A percentile compares a stretch with the other conserved stretches of the same genome.
phyloP scores from a whole-genome alignment of 768 basidiomycete genomes.

The Coprinellus aureogranulatus region DNA sequence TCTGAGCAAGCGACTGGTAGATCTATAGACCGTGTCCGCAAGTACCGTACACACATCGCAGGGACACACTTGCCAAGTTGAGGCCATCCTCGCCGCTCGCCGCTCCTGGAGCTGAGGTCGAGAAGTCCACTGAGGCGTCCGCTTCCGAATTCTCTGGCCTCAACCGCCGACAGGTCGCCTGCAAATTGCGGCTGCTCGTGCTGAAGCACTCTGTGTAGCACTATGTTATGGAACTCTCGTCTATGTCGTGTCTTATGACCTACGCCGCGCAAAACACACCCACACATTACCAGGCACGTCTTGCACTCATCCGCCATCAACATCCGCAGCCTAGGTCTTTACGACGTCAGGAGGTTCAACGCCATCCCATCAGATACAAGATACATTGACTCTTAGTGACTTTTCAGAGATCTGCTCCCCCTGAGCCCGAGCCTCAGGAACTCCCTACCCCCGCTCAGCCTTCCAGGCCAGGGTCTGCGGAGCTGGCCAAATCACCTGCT shows the following conservation, averaged over 20 bases:
- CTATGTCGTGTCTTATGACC: constrained; percentile 12
- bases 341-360: no score
- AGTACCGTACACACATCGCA: constrained; percentile 99
- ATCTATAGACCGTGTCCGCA: no score
- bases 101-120: constrained; percentile 77
- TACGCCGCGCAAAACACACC: constrained; percentile 10
- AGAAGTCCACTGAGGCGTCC: constrained; percentile 86
- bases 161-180: constrained; percentile 83
- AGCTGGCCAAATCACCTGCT: constrained; percentile 31
- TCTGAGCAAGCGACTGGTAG: no score
- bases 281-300: not conserved
- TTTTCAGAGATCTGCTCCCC: no score
- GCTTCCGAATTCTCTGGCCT: constrained; percentile 56
- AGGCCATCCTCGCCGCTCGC: constrained; percentile 91
- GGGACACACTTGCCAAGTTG: constrained; percentile 95
- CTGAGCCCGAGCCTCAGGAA: constrained; percentile 49
- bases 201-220: constrained; percentile 31
- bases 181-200: constrained; percentile 83
- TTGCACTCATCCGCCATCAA: no score
- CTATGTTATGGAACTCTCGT: constrained; percentile 10
- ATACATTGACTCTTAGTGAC: no score
- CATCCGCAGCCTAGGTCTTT: no score
- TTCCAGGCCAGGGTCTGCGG: constrained; percentile 32
- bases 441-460: constrained; percentile 35
- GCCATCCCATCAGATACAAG: no score